Evolutionary conservation across 495 filamentous ascomycete genomes (phyloP).

Genomic region (Penicillium maclennaniae): DNA sequence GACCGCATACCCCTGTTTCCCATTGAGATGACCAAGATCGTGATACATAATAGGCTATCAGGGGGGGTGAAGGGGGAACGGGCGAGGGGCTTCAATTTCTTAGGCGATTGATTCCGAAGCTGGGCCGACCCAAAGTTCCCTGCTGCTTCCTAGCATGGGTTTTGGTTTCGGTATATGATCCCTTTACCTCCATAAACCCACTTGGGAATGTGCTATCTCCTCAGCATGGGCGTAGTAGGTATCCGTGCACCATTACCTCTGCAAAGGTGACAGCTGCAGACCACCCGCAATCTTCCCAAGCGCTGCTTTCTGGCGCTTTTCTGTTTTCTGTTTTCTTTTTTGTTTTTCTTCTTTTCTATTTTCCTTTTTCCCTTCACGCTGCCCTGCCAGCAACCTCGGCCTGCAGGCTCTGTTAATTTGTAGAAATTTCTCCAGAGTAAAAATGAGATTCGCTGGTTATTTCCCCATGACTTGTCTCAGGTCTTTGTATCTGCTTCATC

Average conservation of each 20-base stretch:
- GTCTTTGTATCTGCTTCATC: background rate
- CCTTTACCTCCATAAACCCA: constrained; percentile 9
- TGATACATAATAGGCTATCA: constrained; percentile 1
- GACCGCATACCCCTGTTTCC: too few species aligned
- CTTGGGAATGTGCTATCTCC: constrained; percentile 3
- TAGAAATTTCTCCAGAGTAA: background rate
- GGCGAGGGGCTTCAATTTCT: too few species aligned
- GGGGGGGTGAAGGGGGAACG: too few species aligned
- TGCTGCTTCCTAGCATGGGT: background rate
- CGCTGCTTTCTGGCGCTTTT: background rate
- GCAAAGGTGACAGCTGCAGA: constrained; percentile 14
- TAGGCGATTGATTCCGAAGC: background rate
- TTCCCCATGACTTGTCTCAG: background rate
- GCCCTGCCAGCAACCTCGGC: background rate
- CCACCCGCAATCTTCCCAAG: constrained; percentile 3
- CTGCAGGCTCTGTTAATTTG: background rate
- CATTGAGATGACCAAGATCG: background rate
- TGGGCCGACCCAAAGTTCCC: background rate
- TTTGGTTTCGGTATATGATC: background rate
- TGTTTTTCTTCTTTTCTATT: background rate
- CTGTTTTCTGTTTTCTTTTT: background rate
- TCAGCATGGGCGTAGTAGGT: background rate
- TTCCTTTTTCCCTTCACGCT: background rate
- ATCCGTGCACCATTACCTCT: constrained; percentile 1
- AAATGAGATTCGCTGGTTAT: background rate